Evolutionary conservation across 2,329 filamentous ascomycete species (phyloP).

Genomic region (Colletotrichum viniferum): DNA sequence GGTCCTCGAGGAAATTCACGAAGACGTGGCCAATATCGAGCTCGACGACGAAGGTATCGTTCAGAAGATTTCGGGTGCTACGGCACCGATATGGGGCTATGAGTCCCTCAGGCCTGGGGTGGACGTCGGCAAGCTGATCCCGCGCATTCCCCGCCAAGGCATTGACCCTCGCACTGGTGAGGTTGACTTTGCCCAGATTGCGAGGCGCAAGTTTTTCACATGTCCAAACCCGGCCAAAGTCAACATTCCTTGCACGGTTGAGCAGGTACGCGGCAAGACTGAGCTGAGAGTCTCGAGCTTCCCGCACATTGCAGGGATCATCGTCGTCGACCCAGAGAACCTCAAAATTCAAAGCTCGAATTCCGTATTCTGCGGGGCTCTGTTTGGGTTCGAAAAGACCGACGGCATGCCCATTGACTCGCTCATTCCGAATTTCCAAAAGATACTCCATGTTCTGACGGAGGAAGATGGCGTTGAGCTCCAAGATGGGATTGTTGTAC

Average conservation of each 20-base stretch:
- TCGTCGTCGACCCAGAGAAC: constrained; percentile 82
- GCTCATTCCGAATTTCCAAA: constrained; percentile 86
- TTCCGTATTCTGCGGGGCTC: constrained; percentile 87
- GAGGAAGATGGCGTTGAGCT: constrained; percentile 86
- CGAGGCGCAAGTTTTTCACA: constrained; percentile 79
- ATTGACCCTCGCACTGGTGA: constrained; percentile 73
- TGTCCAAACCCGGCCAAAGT: constrained; percentile 77
- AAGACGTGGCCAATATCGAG: constrained; percentile 81
- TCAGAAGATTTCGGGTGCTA: constrained; percentile 72
- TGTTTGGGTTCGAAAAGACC: constrained; percentile 88
- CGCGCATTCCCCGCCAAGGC: constrained; percentile 78
- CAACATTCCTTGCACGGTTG: constrained; percentile 84
- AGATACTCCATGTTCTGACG: constrained; percentile 78
- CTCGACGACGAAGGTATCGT: constrained; percentile 81
- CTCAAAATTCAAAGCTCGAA: constrained; percentile 91
- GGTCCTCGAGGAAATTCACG: constrained; percentile 97
- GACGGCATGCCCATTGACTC: constrained; percentile 81
- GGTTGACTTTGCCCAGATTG: constrained; percentile 78
- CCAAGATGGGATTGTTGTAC: constrained; percentile 93
- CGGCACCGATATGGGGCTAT: constrained; percentile 84
- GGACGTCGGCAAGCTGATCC: constrained; percentile 79
- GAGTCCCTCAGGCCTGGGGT: constrained; percentile 69
- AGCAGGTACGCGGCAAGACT: constrained; percentile 70
- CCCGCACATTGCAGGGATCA: constrained; percentile 95
- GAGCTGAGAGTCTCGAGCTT: constrained; percentile 90